Base-by-base conservation (phyloP, 192 early-diverging fungal species). In the Dissophora ornata region DNA sequence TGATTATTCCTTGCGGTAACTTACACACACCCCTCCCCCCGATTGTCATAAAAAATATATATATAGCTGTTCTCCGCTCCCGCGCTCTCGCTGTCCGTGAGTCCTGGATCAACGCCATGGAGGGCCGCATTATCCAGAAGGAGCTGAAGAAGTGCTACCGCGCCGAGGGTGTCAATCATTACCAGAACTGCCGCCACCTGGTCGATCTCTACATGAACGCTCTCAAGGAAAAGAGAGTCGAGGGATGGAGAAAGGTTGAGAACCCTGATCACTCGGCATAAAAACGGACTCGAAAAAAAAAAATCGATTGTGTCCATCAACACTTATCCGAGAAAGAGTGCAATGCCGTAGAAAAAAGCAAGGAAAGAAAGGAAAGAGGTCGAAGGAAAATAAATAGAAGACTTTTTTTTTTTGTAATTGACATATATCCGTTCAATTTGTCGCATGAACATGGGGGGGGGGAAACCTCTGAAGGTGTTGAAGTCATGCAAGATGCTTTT, bases 151-250 rank as follows among this genome's bases (percentile, higher is more conserved):
- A 94, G 90, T 98, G 97, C 87, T 93, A 96, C 81, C 84, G 87
- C 30, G 89, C 91, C 45, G 94, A 98, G 82, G 92, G 95, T 56
- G 95, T 95, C 61, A 98, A 98, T 84, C 92, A 95, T 80, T 87
- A 92, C 82, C 86, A 97, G 69, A 97, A 93, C 86, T 98, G 97
- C 86, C 87, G 93, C 33, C 85, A 88, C 21, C 83, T 98, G 18
- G 88, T 87, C 9, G 86, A 92, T 58, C 85, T 92, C 65, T 98
- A 98, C 80, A 79, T 98, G 57, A 86, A 86, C 49, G 70, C 75
- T 30, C 63, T 89, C 65, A 85, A 81, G 78, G 81, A 85, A 59
- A 79, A 86, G 71, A 67, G 74, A 38, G 81, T 86, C 62, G 82
- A 81, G 53, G 86, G 86, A 49, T 85, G 69, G 79, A 79, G 82